Evolutionary conservation across 495 filamentous ascomycete genomes (phyloP), one percentile per base, ranked within the genome.

Genomic region (Opeltia flavorubescens): DNA sequence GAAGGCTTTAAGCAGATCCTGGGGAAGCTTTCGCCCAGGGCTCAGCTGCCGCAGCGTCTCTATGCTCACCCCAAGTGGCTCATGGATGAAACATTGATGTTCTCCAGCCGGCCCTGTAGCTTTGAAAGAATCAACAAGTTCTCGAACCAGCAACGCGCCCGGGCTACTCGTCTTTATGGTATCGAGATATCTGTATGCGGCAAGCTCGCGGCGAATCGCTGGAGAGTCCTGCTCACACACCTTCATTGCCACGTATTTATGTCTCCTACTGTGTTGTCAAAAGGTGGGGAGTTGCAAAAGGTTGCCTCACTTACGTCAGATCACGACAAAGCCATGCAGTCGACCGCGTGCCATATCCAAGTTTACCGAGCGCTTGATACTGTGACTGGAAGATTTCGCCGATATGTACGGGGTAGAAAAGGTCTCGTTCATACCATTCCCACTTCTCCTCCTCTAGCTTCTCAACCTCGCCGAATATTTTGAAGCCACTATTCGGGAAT

Each of bases 271-370:
- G 5, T 43, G 30, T 33, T 20, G 43, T 43, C 21, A 47, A 50
- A 36, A 33, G 11, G 23, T 6, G 5, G 12, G 5, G 42, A 44
- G 42, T 9, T 11, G 9, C 17, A n/a, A n/a, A 12, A 21, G 26
- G 42, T 47, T 49, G 25, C 53, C 25, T 21, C 30, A 58, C 65
- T 53, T 61, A 66, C 66, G 61, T 55, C 42, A 77, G 60, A 63
- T 76, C 71, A 25, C 63, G 63, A 43, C 65, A 67, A 23, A 78
- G 61, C 72, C 71, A 76, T 11, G 64, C 67, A 5, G 72, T 77
- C 20, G 73, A 77, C 36, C 60, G 64, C 6, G 67, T 50, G 31
- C 74, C 73, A 49, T 64, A 76, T 13, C 75, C 74, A 29, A 76
- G 62, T 55, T 78, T 77, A 5, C 64, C 65, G 4, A 70, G 47